phyloP scores from a whole-genome alignment of 176 grass and related monocot species.

The Hordeum marinum region DNA sequence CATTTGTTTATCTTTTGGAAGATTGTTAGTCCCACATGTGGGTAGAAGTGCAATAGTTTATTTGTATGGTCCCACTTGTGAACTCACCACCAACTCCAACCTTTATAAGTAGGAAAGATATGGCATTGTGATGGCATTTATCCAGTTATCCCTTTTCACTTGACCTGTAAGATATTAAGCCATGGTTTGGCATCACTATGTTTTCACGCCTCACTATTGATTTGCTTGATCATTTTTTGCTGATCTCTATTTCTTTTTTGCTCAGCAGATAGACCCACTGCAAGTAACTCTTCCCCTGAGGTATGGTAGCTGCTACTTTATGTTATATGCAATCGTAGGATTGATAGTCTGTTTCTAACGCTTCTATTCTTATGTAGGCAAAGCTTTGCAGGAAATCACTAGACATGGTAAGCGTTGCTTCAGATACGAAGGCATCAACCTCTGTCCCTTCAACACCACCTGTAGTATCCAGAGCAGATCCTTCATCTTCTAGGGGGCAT shows the following conservation, averaged over 20 bases:
- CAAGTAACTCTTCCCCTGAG: conserved; percentile 62
- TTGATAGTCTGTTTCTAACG: conserved; percentile 2
- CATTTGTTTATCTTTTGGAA: too few relatives aligned
- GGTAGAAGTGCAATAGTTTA: too few relatives aligned
- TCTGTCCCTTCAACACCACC: conserved; percentile 58
- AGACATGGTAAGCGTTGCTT: conserved; percentile 43
- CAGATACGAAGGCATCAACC: conserved; percentile 47
- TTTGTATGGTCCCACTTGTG: too few relatives aligned
- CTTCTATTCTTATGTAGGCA: conserved; percentile 25
- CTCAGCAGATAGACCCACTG: conserved; percentile 48
- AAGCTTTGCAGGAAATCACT: conserved; percentile 44
- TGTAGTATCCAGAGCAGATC: conserved; percentile 31
- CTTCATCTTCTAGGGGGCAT: conserved; percentile 42
- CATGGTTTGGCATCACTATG: not conserved
- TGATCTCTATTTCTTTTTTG: conserved; percentile 35
- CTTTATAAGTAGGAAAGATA: too few relatives aligned
- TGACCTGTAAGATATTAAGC: not conserved
- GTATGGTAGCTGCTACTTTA: conserved; percentile 22
- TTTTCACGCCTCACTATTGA: not conserved
- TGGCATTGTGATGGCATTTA: not conserved
- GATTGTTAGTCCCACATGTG: too few relatives aligned
- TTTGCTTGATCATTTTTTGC: not conserved
- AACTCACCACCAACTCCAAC: too few relatives aligned
- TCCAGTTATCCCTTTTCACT: not conserved
- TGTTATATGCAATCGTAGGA: not conserved